A percentile compares a stretch with the other conserved stretches of the same genome.
Evolutionary conservation across 768 basidiomycete species (phyloP).

Genomic region (Kwoniella sp.): DNA sequence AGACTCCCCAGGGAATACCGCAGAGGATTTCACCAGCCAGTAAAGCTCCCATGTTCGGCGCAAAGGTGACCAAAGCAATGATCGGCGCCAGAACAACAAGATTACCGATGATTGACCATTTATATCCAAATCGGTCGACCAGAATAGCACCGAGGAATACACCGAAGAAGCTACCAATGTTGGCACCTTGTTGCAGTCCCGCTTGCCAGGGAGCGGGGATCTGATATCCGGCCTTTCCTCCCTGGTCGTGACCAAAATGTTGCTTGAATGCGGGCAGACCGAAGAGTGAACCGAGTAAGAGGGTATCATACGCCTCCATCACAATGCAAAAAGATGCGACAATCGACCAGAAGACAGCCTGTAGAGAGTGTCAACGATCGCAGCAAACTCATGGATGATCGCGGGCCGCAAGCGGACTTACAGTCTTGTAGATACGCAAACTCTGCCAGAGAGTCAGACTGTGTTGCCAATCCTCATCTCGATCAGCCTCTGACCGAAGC

Average conservation of each 20-base stretch:
- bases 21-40: constrained; percentile 39
- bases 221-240: constrained; percentile 35
- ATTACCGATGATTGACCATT: constrained; percentile 46
- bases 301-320: constrained; percentile 37
- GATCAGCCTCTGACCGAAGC: constrained; percentile 24
- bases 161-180: constrained; percentile 53
- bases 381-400: not conserved
- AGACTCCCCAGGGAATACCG: constrained; percentile 44
- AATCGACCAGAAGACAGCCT: constrained; percentile 36
- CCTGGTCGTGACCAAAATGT: constrained; percentile 21
- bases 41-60: constrained; percentile 22
- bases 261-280: constrained; percentile 25
- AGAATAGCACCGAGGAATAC: constrained; percentile 52
- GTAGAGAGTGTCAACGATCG: too few relatives aligned
- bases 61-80: constrained; percentile 37
- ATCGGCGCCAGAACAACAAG: constrained; percentile 33
- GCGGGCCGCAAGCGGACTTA: not conserved
- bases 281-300: constrained; percentile 30
- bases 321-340: constrained; percentile 31
- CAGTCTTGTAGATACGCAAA: constrained; percentile 27
- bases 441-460: constrained; percentile 25
- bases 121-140: constrained; percentile 53
- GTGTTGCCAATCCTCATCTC: constrained; percentile 35
- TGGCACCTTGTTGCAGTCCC: constrained; percentile 50
- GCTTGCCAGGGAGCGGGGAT: constrained; percentile 56